These are phyloP conservation scores for Collybia mongolica DNA, from an alignment of 768 basidiomycete genomes.

Conservation along the genomic window DNA sequence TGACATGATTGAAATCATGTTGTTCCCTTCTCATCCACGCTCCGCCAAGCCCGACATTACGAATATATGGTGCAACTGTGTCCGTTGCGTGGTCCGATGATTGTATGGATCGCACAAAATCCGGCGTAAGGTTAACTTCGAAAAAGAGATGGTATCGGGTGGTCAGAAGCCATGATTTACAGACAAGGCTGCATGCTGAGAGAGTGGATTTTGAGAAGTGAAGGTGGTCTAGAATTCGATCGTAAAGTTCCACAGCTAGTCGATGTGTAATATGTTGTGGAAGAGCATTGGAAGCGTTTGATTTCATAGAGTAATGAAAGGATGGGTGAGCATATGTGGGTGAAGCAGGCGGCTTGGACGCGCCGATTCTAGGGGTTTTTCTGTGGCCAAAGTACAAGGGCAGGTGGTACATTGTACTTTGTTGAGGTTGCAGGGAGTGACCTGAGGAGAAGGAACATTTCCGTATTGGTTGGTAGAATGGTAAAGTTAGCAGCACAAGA, in stretches of 20 bases:
- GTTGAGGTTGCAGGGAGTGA: no score
- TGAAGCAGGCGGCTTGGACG: background rate
- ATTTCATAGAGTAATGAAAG: constrained; percentile 1
- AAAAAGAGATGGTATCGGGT: constrained; percentile 32
- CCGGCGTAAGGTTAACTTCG: constrained; percentile 25
- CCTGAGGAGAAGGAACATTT: no score
- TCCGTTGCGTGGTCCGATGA: constrained; percentile 23
- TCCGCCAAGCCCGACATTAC: constrained; percentile 27
- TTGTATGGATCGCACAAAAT: constrained; percentile 22
- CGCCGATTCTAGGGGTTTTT: no score
- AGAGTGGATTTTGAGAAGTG: constrained; percentile 22
- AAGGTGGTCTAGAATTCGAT: constrained; percentile 27
- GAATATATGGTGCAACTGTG: constrained; percentile 26
- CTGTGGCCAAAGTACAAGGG: constrained; percentile 1
- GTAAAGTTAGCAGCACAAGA: background rate
- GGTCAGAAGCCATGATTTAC: constrained; percentile 28
- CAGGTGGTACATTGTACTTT: background rate
- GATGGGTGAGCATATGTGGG: background rate
- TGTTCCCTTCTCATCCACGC: constrained; percentile 18
- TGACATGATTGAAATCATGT: constrained; percentile 14
- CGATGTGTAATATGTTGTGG: constrained; percentile 20
- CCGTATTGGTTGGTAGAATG: no score
- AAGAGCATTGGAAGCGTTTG: constrained; percentile 8
- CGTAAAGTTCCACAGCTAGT: constrained; percentile 30
- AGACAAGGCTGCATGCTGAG: constrained; percentile 29